Percentiles rank a stretch among this genome's conserved stretches.
phyloP scores from a whole-genome alignment of 805 yeast genomes.

The Ogataea corticis region DNA sequence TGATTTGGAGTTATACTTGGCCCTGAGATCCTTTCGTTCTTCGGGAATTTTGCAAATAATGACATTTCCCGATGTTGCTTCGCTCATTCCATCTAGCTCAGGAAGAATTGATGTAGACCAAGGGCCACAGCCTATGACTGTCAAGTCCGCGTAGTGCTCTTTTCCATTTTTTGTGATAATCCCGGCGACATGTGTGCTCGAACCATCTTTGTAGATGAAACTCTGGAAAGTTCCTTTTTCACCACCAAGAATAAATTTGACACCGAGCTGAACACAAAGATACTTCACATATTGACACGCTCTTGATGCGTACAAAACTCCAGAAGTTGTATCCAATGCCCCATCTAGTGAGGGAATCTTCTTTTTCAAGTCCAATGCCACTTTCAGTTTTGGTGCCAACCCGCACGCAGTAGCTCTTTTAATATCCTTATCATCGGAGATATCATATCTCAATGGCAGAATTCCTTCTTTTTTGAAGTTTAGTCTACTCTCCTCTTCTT shows the following conservation, averaged over 20 bases:
- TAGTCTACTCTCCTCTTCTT: slow-evolving; percentile 25
- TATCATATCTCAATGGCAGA: slow-evolving; percentile 31
- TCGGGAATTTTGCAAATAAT: slow-evolving; percentile 37
- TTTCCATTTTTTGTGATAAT: slow-evolving; percentile 30
- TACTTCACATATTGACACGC: slow-evolving; percentile 34
- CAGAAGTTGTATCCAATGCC: slow-evolving; percentile 34
- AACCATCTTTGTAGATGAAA: slow-evolving; percentile 20
- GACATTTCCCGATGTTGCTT: slow-evolving; percentile 40
- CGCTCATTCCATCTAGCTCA: slow-evolving; percentile 38
- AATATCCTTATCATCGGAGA: slow-evolving; percentile 31
- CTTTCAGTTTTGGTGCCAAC: slow-evolving; percentile 26
- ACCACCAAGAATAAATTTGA: slow-evolving; percentile 35
- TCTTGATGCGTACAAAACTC: slow-evolving; percentile 37
- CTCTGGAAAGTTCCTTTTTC: slow-evolving; percentile 29
- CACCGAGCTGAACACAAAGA: slow-evolving; percentile 32
- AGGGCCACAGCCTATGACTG: slow-evolving; percentile 34
- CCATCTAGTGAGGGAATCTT: slow-evolving; percentile 22
- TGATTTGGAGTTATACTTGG: slow-evolving; percentile 34
- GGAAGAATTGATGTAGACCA: slow-evolving; percentile 35
- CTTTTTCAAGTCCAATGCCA: slow-evolving; percentile 19
- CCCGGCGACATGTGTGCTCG: slow-evolving; percentile 29
- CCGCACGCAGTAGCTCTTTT: slow-evolving; percentile 35
- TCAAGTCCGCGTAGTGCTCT: slow-evolving; percentile 26
- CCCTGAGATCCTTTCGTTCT: slow-evolving; percentile 33
- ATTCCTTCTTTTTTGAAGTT: slow-evolving; percentile 31